Conservation (phyloP, 1,284 basidiomycete species). For the Sphagnurus paluster region DNA sequence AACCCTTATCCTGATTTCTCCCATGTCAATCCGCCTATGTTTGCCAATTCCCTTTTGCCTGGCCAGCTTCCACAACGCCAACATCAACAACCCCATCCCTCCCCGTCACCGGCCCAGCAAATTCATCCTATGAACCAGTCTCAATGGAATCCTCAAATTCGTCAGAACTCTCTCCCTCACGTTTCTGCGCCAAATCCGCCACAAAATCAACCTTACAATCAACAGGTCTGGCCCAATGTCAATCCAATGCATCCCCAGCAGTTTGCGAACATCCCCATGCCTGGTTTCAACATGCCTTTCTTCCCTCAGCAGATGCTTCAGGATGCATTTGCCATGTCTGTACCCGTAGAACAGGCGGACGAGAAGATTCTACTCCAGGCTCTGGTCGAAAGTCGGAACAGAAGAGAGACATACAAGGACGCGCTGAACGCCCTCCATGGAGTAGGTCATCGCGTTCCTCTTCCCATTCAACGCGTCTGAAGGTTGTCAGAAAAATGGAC, state of each 20-base stretch:
- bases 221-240: conserved; percentile 28
- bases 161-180: conserved; percentile 15
- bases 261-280: conserved; percentile 33
- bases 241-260: conserved; percentile 31
- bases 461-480: conserved; percentile 14
- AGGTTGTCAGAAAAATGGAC: conserved; percentile 36
- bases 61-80: conserved; percentile 15
- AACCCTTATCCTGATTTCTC: conserved; percentile 30
- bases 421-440: conserved; percentile 46
- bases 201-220: conserved; percentile 25
- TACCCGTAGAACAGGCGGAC: conserved; percentile 56
- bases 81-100: conserved; percentile 16
- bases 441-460: conserved; percentile 27
- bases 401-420: conserved; percentile 42
- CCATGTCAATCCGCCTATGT: conserved; percentile 19
- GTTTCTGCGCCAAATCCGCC: conserved; percentile 15
- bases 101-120: conserved; percentile 20
- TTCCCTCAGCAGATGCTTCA: conserved; percentile 51
- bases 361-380: conserved; percentile 54
- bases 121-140: conserved; percentile 21
- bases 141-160: conserved; percentile 27
- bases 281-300: conserved; percentile 37
- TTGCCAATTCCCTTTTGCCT: conserved; percentile 15
- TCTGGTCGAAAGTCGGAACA: conserved; percentile 34
- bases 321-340: conserved; percentile 50